A percentile compares a stretch with the other conserved stretches of the same genome.
Conservation (phyloP, 2,329 filamentous ascomycete genomes). For the Thielaviopsis euricoi region DNA sequence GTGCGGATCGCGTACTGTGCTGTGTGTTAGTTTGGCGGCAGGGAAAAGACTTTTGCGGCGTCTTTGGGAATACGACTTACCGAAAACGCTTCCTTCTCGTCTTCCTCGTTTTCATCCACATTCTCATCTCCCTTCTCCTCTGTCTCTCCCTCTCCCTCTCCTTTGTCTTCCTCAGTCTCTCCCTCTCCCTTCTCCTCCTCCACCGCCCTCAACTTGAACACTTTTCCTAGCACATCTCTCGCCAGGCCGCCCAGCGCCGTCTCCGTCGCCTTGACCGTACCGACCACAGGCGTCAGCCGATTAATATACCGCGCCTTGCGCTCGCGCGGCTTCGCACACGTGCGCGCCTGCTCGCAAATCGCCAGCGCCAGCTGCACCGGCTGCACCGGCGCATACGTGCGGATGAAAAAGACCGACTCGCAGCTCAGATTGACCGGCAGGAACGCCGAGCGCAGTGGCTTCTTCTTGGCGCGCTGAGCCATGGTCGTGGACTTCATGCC, state of each 20-base stretch:
- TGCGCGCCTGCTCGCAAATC: constrained; percentile 38
- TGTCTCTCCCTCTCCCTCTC: background rate
- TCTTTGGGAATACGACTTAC: constrained; percentile 23
- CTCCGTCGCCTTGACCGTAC: constrained; percentile 48
- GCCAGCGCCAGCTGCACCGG: constrained; percentile 35
- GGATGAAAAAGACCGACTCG: constrained; percentile 49
- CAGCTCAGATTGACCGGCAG: constrained; percentile 36
- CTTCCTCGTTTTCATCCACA: background rate
- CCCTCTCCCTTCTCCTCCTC: constrained; percentile 6
- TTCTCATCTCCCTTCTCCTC: background rate
- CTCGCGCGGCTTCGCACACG: constrained; percentile 23
- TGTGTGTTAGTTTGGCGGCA: background rate
- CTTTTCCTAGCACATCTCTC: constrained; percentile 40
- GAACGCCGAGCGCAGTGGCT: constrained; percentile 29
- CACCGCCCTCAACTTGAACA: constrained; percentile 35
- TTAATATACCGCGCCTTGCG: constrained; percentile 42
- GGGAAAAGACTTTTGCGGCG: background rate
- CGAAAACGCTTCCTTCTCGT: constrained; percentile 20
- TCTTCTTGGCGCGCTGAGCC: constrained; percentile 13
- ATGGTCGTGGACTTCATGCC: constrained; percentile 32
- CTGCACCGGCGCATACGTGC: constrained; percentile 36
- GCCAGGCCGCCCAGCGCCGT: constrained; percentile 51
- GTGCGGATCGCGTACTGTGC: constrained; percentile 70
- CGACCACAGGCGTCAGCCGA: constrained; percentile 34
- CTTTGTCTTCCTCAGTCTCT: background rate